These are phyloP conservation scores for Xanthoconium separans DNA, from an alignment of 1,284 basidiomycete species.

Conservation along the genomic window DNA sequence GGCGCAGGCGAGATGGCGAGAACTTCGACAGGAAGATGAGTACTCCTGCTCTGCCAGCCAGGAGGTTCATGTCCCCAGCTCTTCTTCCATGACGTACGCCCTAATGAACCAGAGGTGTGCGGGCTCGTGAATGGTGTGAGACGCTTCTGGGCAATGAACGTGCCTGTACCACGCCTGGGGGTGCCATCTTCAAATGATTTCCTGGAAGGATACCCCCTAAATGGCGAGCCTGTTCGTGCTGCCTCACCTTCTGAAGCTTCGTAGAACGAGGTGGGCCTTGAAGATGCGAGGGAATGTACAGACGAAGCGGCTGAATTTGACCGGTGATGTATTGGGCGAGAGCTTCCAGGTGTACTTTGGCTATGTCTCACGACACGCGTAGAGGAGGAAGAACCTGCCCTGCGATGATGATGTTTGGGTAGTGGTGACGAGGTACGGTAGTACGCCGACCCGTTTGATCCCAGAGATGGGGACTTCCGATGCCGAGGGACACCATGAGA, in stretches of 20 bases:
- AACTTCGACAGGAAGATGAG: conserved; percentile 71
- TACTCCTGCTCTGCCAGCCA: conserved; percentile 73
- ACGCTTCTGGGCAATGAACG: conserved; percentile 75
- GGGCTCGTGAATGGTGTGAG: conserved; percentile 65
- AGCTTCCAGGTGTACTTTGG: conserved; percentile 37
- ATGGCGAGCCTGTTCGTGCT: conserved; percentile 52
- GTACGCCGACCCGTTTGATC: conserved; percentile 67
- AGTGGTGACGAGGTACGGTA: conserved; percentile 65
- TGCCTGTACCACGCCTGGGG: conserved; percentile 45
- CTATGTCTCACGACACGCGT: conserved; percentile 73
- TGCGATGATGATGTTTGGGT: conserved; percentile 62
- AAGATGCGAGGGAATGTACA: conserved; percentile 66
- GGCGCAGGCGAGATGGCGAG: conserved; percentile 58
- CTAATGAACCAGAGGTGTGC: conserved; percentile 40
- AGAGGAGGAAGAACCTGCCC: conserved; percentile 72
- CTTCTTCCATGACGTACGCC: conserved; percentile 83
- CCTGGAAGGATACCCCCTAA: conserved; percentile 40
- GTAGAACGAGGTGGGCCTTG: conserved; percentile 72
- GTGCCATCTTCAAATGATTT: conserved; percentile 47
- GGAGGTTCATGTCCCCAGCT: conserved; percentile 83
- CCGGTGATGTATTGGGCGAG: conserved; percentile 52
- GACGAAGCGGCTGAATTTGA: conserved; percentile 76
- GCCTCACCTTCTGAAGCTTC: conserved; percentile 69
- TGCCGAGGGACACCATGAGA: conserved; percentile 53
- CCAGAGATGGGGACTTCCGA: conserved; percentile 71